These are phyloP conservation scores for Alternaria consortialis DNA, from an alignment of 2,329 filamentous ascomycete species.

Conservation along the genomic window DNA sequence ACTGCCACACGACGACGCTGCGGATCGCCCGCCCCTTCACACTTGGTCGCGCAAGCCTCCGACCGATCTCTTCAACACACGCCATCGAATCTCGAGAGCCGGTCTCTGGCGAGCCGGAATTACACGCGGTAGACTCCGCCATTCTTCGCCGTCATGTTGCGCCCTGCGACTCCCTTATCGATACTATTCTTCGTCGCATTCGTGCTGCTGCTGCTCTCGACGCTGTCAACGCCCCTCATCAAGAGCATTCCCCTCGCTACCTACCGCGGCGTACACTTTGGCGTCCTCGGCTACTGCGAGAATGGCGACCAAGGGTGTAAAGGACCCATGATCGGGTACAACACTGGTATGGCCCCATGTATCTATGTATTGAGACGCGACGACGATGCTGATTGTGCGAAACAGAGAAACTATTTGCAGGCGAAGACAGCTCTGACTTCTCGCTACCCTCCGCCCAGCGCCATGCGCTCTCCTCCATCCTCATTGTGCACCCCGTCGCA, in stretches of 20 bases:
- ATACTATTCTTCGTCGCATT: constrained; percentile 87
- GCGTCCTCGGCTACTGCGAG: constrained; percentile 90
- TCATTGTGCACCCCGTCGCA: constrained; percentile 92
- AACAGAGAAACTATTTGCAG: constrained; percentile 59
- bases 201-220: constrained; percentile 81
- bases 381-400: constrained; percentile 22
- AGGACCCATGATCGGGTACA: constrained; percentile 82
- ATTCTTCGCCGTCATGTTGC: constrained; percentile 71
- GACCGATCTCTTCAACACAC: constrained; percentile 23
- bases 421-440: constrained; percentile 62
- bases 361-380: neutral
- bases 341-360: constrained; percentile 69
- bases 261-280: constrained; percentile 80
- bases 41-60: constrained; percentile 16
- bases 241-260: constrained; percentile 83
- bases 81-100: constrained; percentile 36
- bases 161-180: constrained; percentile 90
- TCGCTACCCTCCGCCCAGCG: constrained; percentile 71
- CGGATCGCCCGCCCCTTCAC: constrained; percentile 9
- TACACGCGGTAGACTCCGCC: constrained; percentile 30
- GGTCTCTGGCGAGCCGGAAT: constrained; percentile 42
- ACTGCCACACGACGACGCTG: neutral
- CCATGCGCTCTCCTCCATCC: constrained; percentile 80
- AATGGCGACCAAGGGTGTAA: constrained; percentile 65
- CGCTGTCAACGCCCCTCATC: constrained; percentile 91